phyloP scores from a whole-genome alignment of 495 filamentous ascomycete species.

The Xylaria acuta region DNA sequence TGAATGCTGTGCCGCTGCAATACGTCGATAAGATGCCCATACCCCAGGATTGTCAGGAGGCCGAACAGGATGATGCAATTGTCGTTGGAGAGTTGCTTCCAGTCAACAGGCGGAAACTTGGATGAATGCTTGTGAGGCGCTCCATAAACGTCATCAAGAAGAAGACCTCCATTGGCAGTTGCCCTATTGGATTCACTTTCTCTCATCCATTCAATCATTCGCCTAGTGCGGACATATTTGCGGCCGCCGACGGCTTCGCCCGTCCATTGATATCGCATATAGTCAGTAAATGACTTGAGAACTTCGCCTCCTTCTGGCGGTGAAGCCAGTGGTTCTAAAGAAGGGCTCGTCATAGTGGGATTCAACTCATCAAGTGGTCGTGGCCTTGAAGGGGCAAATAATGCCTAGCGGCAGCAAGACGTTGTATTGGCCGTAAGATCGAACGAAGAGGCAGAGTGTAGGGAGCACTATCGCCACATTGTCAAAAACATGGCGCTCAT shows the following conservation, averaged over 20 bases:
- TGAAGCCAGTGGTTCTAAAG: neutral
- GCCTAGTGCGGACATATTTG: neutral
- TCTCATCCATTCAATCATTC: slow-evolving; percentile 6
- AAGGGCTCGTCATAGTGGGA: neutral
- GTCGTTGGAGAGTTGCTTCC: neutral
- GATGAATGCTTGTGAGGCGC: neutral
- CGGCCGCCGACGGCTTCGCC: neutral
- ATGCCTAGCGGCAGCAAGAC: neutral
- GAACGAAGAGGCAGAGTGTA: neutral
- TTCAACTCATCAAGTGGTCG: neutral
- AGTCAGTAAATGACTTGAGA: neutral
- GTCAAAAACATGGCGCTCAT: neutral
- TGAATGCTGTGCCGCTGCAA: neutral
- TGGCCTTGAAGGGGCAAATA: neutral
- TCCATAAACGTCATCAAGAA: slow-evolving; percentile 3
- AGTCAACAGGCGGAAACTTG: neutral
- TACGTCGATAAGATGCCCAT: neutral
- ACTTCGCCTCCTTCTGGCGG: neutral
- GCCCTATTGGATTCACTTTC: neutral
- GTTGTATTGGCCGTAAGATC: neutral
- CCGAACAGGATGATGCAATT: neutral
- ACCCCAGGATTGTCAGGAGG: neutral
- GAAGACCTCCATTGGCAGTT: neutral
- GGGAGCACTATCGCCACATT: neutral
- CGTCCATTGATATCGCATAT: neutral